These are phyloP conservation scores for Mycosphaerella arachidis DNA, from an alignment of 2,329 filamentous ascomycete species.

Conservation along the genomic window DNA sequence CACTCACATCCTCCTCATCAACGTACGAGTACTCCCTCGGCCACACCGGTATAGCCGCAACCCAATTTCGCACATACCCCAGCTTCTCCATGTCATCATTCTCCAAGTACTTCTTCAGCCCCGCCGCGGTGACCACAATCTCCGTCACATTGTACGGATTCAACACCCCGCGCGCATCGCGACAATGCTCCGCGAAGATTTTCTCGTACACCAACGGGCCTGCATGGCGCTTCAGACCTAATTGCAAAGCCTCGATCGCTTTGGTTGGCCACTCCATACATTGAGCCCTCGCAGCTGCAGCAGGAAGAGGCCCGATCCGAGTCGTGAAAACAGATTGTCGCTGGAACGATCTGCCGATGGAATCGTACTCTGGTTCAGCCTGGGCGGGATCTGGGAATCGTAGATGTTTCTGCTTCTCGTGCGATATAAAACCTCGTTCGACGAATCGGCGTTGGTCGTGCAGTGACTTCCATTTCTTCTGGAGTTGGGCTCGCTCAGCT, in stretches of 20 bases:
- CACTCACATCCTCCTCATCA: neutral
- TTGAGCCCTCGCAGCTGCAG: slow-evolving; percentile 16
- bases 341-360: slow-evolving; percentile 38
- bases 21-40: neutral
- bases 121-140: slow-evolving; percentile 29
- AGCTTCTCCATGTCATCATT: slow-evolving; percentile 3
- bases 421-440: slow-evolving; percentile 11
- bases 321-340: slow-evolving; percentile 35
- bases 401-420: slow-evolving; percentile 22
- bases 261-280: slow-evolving; percentile 30
- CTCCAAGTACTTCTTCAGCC: slow-evolving; percentile 17
- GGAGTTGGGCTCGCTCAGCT: neutral
- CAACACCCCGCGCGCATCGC: slow-evolving; percentile 12
- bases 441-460: slow-evolving; percentile 21
- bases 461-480: slow-evolving; percentile 11
- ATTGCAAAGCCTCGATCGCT: slow-evolving; percentile 30
- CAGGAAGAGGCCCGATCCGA: slow-evolving; percentile 27
- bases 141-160: slow-evolving; percentile 30
- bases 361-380: slow-evolving; percentile 29
- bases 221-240: slow-evolving; percentile 22
- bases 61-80: slow-evolving; percentile 24
- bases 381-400: slow-evolving; percentile 7
- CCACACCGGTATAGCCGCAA: slow-evolving; percentile 26
- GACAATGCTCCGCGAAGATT: slow-evolving; percentile 26
- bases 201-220: slow-evolving; percentile 25